These are phyloP conservation scores for Colletotrichum sp. DNA, from an alignment of 2,329 filamentous ascomycete species.

Conservation along the genomic window DNA sequence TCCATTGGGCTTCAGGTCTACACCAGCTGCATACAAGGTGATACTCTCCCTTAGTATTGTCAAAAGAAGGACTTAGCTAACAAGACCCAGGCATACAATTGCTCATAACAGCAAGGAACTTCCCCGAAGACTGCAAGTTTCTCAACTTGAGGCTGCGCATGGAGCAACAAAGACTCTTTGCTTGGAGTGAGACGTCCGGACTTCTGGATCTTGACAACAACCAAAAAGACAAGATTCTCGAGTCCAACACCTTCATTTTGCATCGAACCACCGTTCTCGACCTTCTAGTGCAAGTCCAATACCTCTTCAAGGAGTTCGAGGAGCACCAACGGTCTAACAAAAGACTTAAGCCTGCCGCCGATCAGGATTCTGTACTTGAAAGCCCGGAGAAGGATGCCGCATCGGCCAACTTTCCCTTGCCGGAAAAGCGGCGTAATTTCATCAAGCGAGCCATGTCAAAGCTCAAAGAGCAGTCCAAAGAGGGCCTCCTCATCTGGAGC, in stretches of 20 bases:
- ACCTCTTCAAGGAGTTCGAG: slow-evolving; percentile 51
- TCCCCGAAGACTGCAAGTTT: slow-evolving; percentile 53
- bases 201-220: slow-evolving; percentile 48
- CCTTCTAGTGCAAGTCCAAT: slow-evolving; percentile 51
- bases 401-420: slow-evolving; percentile 49
- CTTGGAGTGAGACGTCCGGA: slow-evolving; percentile 55
- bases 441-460: slow-evolving; percentile 48
- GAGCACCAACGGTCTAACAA: slow-evolving; percentile 44
- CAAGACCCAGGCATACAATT: slow-evolving; percentile 47
- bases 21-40: slow-evolving; percentile 49
- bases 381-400: slow-evolving; percentile 49
- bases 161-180: slow-evolving; percentile 55
- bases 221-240: slow-evolving; percentile 44
- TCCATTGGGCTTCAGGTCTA: slow-evolving; percentile 52
- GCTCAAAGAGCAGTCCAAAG: slow-evolving; percentile 40
- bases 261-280: slow-evolving; percentile 55
- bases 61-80: not conserved
- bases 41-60: not conserved
- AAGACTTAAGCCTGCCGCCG: slow-evolving; percentile 37
- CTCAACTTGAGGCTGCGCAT: slow-evolving; percentile 53
- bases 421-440: slow-evolving; percentile 43
- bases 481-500: slow-evolving; percentile 37
- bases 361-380: slow-evolving; percentile 37
- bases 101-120: slow-evolving; percentile 50
- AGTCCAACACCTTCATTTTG: slow-evolving; percentile 52